Base-by-base conservation (phyloP, 2,329 filamentous ascomycete genomes). In the Botrytis elliptica region DNA sequence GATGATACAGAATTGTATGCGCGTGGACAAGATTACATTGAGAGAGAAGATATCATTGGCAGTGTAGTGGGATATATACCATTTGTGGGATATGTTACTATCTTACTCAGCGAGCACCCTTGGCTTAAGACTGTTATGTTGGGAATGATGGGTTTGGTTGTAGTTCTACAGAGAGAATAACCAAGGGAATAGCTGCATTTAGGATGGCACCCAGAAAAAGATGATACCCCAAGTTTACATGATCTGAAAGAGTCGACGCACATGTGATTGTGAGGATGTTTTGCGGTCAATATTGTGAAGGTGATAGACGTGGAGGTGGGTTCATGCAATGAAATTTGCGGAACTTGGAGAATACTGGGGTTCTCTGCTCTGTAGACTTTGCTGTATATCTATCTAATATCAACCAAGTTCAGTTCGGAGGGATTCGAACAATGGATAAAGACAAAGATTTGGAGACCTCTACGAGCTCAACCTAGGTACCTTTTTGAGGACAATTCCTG, bases 61-160 rank as follows among this genome's bases (percentile, higher is more conserved):
- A 97, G 93, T 78, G 96, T 98, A 10, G 86, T 96, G 18, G 96
- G 89, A 55, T 99, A 97, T 82, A 91, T 98, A 73, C 96, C 96
- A 0, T 97, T 96, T 80, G 94, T 98, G 22, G 96, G 96, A 77
- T 98, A 98, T 81, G 95, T 98, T 64, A 99, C 96, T 2, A 99
- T 99, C 79, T 86, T 98, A 83, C 86, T 99, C 76, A 96, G 93
- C 76, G 96, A 99, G 83, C 91, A 99, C 82, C 96, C 96, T 9
- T 98, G 95, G 95, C 83, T 98, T 79, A 99, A 99, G 88, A 97
- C 93, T 62, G 95, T 91, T 40, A 93, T 98, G 91, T 83, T 99
- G 80, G 95, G 93, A 1, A 88, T 98, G 69, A 99, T 99, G 96
- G 96, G 95, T 1, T 82, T 98, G 79, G 90, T 97, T 84, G 96